Base-by-base conservation (phyloP, 2,329 filamentous ascomycete genomes). In the Harringtonia lauricola region DNA sequence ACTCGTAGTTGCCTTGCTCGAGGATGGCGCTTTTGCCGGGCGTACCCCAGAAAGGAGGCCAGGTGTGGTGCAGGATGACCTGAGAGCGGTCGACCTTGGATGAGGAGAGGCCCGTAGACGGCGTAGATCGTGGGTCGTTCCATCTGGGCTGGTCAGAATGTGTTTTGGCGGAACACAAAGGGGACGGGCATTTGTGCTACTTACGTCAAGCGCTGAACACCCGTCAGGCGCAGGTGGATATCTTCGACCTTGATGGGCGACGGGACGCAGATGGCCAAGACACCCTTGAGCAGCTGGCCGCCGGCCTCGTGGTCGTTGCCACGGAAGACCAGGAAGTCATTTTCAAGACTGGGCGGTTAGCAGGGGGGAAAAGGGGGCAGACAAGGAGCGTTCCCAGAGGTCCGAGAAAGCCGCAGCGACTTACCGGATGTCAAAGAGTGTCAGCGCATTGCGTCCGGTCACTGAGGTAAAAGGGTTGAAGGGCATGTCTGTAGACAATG, bases 1-100 rank as follows among this genome's bases (percentile, higher is more conserved):
- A 90, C 60, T 89, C 84, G 62, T 92, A 87, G 62, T 90, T 90
- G 49, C 83, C 84, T 22, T 82, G 76, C 5, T 73, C 70, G 22
- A 90, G 66, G 8, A 72, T 71, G 50, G 70, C 68, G 54, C 73
- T 76, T 58, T 70, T 72, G 49, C 74, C 71, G n/a, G 67, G 65
- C 8, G 59, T 60, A 45, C 71, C 74, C 34, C 78, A 71, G 54
- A 90, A 87, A 21, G 74, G 74, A 8, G 68, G 54, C 82, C 83
- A 89, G 49, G 72, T 73, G 61, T 87, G 79, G 50, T 77, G 74
- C 55, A 83, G 75, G 49, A 90, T 78, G 18, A 65, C 66, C 28
- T 64, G 65, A 9, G 70, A 72, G 53, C 70, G 72, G 56, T 81
- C 77, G 47, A 81, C 66, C 52, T 72, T 75, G 51, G 75, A 72